These are phyloP conservation scores for Anacardium occidentale DNA, from an alignment of 345 rosid genomes.

Conservation along the genomic window DNA sequence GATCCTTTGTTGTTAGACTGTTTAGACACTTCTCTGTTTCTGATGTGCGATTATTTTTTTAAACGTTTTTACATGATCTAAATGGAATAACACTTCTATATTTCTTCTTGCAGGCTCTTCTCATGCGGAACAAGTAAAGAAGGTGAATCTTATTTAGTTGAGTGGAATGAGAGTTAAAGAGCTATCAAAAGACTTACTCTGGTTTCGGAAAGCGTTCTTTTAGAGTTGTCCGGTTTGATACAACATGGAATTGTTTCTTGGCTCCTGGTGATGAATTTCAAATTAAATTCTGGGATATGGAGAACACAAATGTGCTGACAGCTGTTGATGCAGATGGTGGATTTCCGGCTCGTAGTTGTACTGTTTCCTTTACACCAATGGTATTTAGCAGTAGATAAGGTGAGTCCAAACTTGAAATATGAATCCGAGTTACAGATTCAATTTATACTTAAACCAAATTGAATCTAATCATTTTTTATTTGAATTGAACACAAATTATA, in stretches of 20 bases:
- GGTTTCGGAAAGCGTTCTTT: conserved; percentile 58
- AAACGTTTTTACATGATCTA: neutral
- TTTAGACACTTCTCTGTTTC: conserved; percentile 4
- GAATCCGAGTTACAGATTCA: too few species aligned
- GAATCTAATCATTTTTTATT: too few species aligned
- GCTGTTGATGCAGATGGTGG: conserved; percentile 63
- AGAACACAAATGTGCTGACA: conserved; percentile 39
- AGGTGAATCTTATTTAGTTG: conserved; percentile 62
- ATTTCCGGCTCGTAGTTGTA: conserved; percentile 44
- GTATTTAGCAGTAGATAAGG: conserved; percentile 26
- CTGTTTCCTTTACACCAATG: neutral
- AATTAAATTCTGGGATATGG: conserved; percentile 76
- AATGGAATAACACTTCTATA: too few species aligned
- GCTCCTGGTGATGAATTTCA: conserved; percentile 67
- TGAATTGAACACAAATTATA: too few species aligned
- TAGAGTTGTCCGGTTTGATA: conserved; percentile 63
- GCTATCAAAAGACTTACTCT: conserved; percentile 46
- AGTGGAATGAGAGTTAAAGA: conserved; percentile 75
- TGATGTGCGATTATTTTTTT: neutral
- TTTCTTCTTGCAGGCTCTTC: conserved; percentile 46
- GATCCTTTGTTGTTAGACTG: neutral
- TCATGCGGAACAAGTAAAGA: conserved; percentile 76
- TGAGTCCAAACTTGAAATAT: too few species aligned
- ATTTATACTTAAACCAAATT: too few species aligned
- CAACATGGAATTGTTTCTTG: conserved; percentile 57